These are phyloP conservation scores for Macroventuria anomochaeta DNA, from an alignment of 2,329 filamentous ascomycete genomes.

Conservation along the genomic window DNA sequence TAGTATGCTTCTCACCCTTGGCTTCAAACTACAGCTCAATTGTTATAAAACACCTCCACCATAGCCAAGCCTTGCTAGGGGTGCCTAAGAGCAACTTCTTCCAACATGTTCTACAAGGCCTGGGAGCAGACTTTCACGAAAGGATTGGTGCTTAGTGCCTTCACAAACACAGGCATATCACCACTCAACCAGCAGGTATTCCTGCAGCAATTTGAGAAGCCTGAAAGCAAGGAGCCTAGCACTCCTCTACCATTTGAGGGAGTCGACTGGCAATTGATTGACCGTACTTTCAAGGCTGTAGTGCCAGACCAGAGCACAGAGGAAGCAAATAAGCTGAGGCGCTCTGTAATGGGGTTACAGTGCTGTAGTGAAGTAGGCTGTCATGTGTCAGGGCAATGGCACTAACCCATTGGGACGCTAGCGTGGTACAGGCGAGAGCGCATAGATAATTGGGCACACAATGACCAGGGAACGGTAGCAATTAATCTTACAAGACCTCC, in stretches of 20 bases:
- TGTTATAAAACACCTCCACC: neutral
- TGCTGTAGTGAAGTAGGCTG: too few relatives aligned
- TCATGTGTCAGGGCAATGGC: too few relatives aligned
- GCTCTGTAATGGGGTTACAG: too few relatives aligned
- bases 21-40: neutral
- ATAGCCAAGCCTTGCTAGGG: neutral
- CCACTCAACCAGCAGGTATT: neutral
- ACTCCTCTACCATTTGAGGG: too few relatives aligned
- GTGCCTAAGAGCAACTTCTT: neutral
- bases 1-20: neutral
- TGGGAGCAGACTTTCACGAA: neutral
- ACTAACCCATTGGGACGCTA: too few relatives aligned
- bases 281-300: neutral
- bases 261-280: too few relatives aligned
- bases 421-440: too few relatives aligned
- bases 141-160: neutral
- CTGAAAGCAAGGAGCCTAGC: neutral
- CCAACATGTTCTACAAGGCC: neutral
- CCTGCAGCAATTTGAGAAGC: neutral
- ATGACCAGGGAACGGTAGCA: too few relatives aligned
- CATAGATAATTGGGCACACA: too few relatives aligned
- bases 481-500: too few relatives aligned
- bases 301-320: neutral
- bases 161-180: neutral
- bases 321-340: neutral